phyloP scores from a whole-genome alignment of 768 basidiomycete genomes.

The Collybiopsis luxurians region DNA sequence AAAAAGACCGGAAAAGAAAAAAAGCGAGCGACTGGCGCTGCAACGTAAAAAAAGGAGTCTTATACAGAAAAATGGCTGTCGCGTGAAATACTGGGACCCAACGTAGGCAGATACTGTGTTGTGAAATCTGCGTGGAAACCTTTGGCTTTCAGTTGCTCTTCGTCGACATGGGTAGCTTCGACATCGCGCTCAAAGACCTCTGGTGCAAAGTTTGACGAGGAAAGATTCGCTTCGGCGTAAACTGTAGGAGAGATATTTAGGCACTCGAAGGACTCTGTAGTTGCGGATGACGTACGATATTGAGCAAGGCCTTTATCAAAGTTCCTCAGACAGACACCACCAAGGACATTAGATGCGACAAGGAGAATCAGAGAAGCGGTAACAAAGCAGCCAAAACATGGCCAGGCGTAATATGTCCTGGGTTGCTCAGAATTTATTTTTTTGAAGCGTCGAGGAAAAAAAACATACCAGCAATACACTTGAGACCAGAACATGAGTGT shows the following conservation, averaged over 20 bases:
- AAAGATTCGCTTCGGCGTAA: conserved; percentile 17
- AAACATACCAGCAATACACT: conserved; percentile 1
- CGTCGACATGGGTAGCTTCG: conserved; percentile 3
- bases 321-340: conserved; percentile 46
- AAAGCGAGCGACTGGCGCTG: background rate
- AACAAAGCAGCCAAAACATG: conserved; percentile 28
- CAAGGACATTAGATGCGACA: conserved; percentile 38
- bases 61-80: background rate
- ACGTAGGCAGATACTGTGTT: conserved; percentile 13
- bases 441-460: background rate
- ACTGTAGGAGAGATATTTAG: conserved; percentile 7
- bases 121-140: conserved; percentile 3
- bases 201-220: conserved; percentile 17
- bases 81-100: conserved; percentile 16
- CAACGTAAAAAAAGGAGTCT: background rate
- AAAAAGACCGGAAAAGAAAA: background rate
- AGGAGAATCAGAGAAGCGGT: conserved; percentile 18
- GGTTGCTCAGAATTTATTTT: background rate
- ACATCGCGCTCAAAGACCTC: conserved; percentile 21
- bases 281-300: conserved; percentile 43
- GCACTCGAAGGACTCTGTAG: background rate
- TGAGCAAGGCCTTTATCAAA: conserved; percentile 55
- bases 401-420: conserved; percentile 21
- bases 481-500: conserved; percentile 37
- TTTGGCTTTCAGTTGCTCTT: conserved; percentile 3